phyloP scores from a whole-genome alignment of 345 rosid species.

The Schrenkiella parvula region DNA sequence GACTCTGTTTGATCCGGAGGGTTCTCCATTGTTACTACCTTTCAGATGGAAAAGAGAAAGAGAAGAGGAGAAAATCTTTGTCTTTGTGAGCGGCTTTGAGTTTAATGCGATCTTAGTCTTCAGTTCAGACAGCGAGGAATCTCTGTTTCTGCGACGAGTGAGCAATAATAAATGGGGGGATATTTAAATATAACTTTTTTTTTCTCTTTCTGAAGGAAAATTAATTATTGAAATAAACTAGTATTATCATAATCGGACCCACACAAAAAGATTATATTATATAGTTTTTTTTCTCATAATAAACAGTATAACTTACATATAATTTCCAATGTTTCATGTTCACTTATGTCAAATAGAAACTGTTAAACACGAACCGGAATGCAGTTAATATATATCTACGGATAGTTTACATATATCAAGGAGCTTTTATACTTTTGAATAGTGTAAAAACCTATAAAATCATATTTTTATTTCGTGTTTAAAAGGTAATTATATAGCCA shows the following conservation, averaged over 20 bases:
- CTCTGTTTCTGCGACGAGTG: slow-evolving; percentile 39
- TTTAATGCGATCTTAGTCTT: slow-evolving; percentile 28
- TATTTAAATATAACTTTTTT: slow-evolving; percentile 12
- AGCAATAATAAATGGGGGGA: slow-evolving; percentile 27
- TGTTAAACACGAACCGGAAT: neutral
- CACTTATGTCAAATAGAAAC: neutral
- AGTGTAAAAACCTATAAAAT: too few relatives aligned
- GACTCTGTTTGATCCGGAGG: slow-evolving; percentile 38
- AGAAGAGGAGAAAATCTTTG: slow-evolving; percentile 30
- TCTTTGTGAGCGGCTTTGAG: slow-evolving; percentile 26
- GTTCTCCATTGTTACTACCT: slow-evolving; percentile 34
- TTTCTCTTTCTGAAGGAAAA: neutral
- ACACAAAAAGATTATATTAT: neutral
- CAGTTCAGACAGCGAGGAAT: slow-evolving; percentile 42
- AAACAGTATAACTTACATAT: neutral
- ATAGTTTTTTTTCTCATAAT: neutral
- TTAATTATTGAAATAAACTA: neutral
- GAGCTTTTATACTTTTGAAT: too few relatives aligned
- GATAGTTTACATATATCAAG: neutral
- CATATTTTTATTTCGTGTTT: too few relatives aligned
- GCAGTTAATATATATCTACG: neutral
- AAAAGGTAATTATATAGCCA: too few relatives aligned
- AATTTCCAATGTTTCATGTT: neutral
- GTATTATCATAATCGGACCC: neutral
- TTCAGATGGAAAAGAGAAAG: neutral